Conservation (phyloP, 805 yeast genomes). For the Nakazawaea wickerhamii region DNA sequence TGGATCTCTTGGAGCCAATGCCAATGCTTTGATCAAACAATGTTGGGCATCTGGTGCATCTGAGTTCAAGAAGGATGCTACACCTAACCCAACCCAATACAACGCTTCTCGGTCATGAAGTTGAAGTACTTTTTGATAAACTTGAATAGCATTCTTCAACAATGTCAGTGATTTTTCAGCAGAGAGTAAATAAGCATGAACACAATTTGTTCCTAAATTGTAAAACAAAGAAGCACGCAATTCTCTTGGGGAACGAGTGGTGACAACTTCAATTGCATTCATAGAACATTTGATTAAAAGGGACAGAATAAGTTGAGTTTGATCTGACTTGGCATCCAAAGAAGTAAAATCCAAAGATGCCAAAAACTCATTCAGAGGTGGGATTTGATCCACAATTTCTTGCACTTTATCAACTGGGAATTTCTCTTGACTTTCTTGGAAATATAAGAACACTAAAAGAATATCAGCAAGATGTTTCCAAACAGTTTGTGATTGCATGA, state of each 20-base stretch:
- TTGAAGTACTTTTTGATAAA: slow-evolving; percentile 63
- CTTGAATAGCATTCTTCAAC: slow-evolving; percentile 45
- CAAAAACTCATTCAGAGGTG: slow-evolving; percentile 10
- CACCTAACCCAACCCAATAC: slow-evolving; percentile 82
- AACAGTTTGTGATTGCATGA: slow-evolving; percentile 38
- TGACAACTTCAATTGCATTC: slow-evolving; percentile 34
- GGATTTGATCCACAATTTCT: slow-evolving; percentile 16
- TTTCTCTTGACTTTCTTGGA: slow-evolving; percentile 46
- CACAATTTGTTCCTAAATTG: slow-evolving; percentile 67
- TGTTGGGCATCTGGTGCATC: slow-evolving; percentile 83
- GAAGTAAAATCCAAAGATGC: slow-evolving; percentile 1
- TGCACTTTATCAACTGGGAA: slow-evolving; percentile 44
- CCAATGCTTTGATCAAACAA: slow-evolving; percentile 78
- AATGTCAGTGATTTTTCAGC: slow-evolving; percentile 17
- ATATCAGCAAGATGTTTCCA: slow-evolving; percentile 68
- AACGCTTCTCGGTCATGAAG: slow-evolving; percentile 64
- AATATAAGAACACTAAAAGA: slow-evolving; percentile 43
- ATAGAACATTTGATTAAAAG: slow-evolving; percentile 42
- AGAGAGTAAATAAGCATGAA: slow-evolving; percentile 37
- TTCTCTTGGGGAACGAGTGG: slow-evolving; percentile 37
- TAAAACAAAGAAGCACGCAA: slow-evolving; percentile 51
- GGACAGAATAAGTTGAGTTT: slow-evolving; percentile 30
- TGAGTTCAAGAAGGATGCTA: slow-evolving; percentile 50
- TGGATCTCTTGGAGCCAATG: slow-evolving; percentile 63
- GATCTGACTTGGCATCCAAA: slow-evolving; percentile 21